These are phyloP conservation scores for Podaxis carcinomalis DNA, from an alignment of 768 basidiomycete species.

Conservation along the genomic window DNA sequence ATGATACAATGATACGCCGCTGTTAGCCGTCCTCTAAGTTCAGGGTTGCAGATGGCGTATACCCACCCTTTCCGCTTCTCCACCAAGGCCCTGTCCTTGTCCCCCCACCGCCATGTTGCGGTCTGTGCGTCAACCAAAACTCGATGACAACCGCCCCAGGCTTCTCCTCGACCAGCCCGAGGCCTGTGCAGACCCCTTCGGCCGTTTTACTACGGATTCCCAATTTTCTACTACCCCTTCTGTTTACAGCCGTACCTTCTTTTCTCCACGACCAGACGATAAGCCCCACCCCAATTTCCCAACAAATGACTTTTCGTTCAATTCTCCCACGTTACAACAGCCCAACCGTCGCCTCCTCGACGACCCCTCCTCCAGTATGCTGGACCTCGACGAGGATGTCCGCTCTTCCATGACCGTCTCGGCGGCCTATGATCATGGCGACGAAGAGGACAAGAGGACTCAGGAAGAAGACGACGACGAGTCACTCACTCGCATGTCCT, in stretches of 20 bases:
- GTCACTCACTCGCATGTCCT: slow-evolving; percentile 52
- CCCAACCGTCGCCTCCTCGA: slow-evolving; percentile 35
- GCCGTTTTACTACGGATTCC: slow-evolving; percentile 50
- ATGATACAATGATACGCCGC: neutral
- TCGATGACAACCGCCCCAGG: slow-evolving; percentile 44
- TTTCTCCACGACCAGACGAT: slow-evolving; percentile 45
- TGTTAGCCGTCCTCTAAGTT: neutral
- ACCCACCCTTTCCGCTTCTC: neutral
- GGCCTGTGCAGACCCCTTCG: slow-evolving; percentile 42
- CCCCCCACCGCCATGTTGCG: slow-evolving; percentile 31
- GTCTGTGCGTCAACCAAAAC: slow-evolving; percentile 33
- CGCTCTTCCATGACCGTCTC: slow-evolving; percentile 29
- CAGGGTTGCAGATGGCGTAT: neutral
- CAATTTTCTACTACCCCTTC: slow-evolving; percentile 67
- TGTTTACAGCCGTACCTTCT: slow-evolving; percentile 58
- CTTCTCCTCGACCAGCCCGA: slow-evolving; percentile 51
- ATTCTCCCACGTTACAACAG: slow-evolving; percentile 21
- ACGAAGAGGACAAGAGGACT: slow-evolving; percentile 19
- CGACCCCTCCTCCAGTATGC: slow-evolving; percentile 45
- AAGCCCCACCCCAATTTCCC: slow-evolving; percentile 24
- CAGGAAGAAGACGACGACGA: slow-evolving; percentile 39
- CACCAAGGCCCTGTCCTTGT: neutral
- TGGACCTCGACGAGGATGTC: slow-evolving; percentile 56
- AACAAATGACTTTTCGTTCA: slow-evolving; percentile 19
- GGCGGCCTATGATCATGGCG: slow-evolving; percentile 22